These are phyloP conservation scores for Aspergillus haitiensis DNA, from an alignment of 495 filamentous ascomycete genomes.

Conservation along the genomic window DNA sequence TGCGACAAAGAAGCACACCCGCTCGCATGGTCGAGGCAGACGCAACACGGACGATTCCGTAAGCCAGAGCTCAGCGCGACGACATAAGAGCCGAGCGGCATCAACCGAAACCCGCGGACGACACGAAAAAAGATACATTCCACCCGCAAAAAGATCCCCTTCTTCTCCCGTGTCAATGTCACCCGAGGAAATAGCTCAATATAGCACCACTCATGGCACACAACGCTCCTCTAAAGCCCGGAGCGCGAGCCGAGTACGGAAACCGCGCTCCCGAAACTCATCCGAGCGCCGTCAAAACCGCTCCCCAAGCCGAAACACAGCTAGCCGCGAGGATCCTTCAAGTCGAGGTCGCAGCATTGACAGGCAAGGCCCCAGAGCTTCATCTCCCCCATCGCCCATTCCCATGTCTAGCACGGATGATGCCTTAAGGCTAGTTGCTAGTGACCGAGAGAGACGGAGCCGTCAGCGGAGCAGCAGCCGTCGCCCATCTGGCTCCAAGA, in stretches of 20 bases:
- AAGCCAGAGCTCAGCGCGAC: slow-evolving; percentile 43
- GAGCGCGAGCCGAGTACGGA: slow-evolving; percentile 41
- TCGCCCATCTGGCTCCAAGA: slow-evolving; percentile 45
- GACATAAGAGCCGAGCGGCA: slow-evolving; percentile 53
- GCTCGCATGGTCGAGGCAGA: slow-evolving; percentile 58
- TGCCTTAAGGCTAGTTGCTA: slow-evolving; percentile 59
- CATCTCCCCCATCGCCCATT: slow-evolving; percentile 80
- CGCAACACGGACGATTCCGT: slow-evolving; percentile 52
- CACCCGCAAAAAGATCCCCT: slow-evolving; percentile 81
- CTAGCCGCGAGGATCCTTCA: slow-evolving; percentile 45
- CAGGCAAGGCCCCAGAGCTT: slow-evolving; percentile 55
- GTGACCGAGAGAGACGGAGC: slow-evolving; percentile 59
- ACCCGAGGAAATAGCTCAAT: slow-evolving; percentile 70
- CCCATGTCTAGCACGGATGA: slow-evolving; percentile 64
- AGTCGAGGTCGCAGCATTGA: slow-evolving; percentile 55
- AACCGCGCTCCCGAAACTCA: slow-evolving; percentile 37
- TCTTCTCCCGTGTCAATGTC: slow-evolving; percentile 93
- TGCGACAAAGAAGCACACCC: slow-evolving; percentile 53
- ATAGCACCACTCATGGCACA: slow-evolving; percentile 47
- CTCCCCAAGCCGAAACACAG: slow-evolving; percentile 43
- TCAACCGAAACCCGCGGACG: slow-evolving; percentile 72
- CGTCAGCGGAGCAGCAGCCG: slow-evolving; percentile 57
- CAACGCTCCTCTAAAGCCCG: slow-evolving; percentile 42
- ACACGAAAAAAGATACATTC: slow-evolving; percentile 64
- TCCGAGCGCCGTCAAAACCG: slow-evolving; percentile 36